These are phyloP conservation scores for Papiliotrema flavescens DNA, from an alignment of 1,284 basidiomycete species.

Conservation along the genomic window DNA sequence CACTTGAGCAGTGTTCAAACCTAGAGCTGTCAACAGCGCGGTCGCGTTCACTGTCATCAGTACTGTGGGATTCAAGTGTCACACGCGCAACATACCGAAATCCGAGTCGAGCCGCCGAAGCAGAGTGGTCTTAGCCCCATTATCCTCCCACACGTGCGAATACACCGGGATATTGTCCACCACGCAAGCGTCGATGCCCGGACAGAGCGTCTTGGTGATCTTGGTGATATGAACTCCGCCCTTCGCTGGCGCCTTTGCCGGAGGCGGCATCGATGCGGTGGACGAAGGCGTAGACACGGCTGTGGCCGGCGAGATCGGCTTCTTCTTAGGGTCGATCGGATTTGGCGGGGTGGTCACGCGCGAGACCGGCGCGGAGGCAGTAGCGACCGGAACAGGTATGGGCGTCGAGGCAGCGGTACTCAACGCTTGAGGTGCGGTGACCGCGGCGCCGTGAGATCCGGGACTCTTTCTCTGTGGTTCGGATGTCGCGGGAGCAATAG, in stretches of 20 bases:
- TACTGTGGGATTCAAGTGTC: too few relatives aligned
- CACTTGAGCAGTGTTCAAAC: conserved; percentile 9
- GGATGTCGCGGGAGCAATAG: not conserved
- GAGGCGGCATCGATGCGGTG: conserved; percentile 2
- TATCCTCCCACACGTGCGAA: conserved; percentile 29
- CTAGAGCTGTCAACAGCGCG: conserved; percentile 35
- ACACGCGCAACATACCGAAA: conserved; percentile 35
- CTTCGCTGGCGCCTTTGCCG: not conserved
- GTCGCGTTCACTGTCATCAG: too few relatives aligned
- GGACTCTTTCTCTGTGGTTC: not conserved
- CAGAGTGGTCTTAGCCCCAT: conserved; percentile 22
- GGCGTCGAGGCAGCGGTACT: not conserved
- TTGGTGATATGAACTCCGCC: not conserved
- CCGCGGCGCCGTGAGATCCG: not conserved
- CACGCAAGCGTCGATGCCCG: conserved; percentile 40
- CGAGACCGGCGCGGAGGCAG: not conserved
- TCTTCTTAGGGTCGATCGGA: not conserved
- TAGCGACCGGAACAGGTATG: not conserved
- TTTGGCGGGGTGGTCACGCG: not conserved
- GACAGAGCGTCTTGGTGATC: conserved; percentile 29
- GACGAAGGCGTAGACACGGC: conserved; percentile 5
- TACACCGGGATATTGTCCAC: conserved; percentile 45
- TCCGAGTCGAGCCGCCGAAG: conserved; percentile 42
- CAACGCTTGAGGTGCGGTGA: not conserved
- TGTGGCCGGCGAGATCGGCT: conserved; percentile 3